Evolutionary conservation across 768 basidiomycete species (phyloP), one percentile per base, ranked within the genome.

Genomic region (Scleroderma bovista): DNA sequence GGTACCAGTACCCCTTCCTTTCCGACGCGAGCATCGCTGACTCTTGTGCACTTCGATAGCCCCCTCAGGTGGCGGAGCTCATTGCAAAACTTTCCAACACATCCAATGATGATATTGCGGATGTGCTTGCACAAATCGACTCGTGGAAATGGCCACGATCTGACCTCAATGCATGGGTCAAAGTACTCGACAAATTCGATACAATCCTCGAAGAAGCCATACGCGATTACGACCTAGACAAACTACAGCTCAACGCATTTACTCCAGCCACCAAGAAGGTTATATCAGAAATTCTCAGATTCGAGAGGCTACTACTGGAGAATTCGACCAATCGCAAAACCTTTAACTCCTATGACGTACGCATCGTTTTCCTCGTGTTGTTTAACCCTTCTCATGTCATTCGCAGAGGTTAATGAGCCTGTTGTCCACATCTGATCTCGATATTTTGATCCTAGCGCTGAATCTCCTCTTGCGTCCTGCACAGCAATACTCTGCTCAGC

Each of bases 321-420:
- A 96, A 97, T 67, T 95, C 93, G 42, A 99, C 96, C 36, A 98
- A 95, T 65, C 76, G 96, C 61, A 98, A 97, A 74, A 88, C 93
- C 51, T 99, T 86, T 70, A 84, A 81, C 52, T 95, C 93, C 4
- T 99, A 96, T 69, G 96, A 99, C 66, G 95, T 98, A 69, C 69
- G 93, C 74, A 36, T 29, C 34, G 34, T 40, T 31, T n/a, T 42
- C 47, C 47, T 40, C 55, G 23, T 41, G 10, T 20, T 31, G 20
- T 29, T 44, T 42, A 36, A 16, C 47, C 51, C 32, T 40, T 41
- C 49, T 54, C 43, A 47, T 46, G 36, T 49, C 36, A 36, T 54
- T 15, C 39, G 15, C 62, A 99, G 95, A 88, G 93, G 53, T 73
- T 97, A 56, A 92, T 90, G 67, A 85, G 86, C 62, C 75, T 99